These are phyloP conservation scores for Perkinsela sp. DNA, from an alignment of 208 protist genomes.

Conservation along the genomic window DNA sequence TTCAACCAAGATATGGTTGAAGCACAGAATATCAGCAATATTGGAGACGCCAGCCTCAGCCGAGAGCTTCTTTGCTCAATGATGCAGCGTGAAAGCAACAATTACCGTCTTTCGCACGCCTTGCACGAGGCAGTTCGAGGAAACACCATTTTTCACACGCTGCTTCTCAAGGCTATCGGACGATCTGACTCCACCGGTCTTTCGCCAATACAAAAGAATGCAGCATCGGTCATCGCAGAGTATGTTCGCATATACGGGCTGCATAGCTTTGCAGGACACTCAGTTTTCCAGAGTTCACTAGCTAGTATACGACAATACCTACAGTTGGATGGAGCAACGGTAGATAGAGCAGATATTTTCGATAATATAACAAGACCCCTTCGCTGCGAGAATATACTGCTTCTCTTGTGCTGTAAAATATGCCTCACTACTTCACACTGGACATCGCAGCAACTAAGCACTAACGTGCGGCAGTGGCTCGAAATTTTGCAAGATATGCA, in stretches of 20 bases:
- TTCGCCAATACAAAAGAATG: neutral
- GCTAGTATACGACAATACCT: too few relatives aligned
- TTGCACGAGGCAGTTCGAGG: neutral
- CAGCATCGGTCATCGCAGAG: neutral
- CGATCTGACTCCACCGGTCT: neutral
- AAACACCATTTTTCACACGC: neutral
- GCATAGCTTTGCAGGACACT: neutral
- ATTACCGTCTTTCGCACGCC: neutral
- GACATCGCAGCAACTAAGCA: too few relatives aligned
- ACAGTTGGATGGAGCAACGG: too few relatives aligned
- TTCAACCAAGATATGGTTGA: neutral
- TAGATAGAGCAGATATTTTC: too few relatives aligned
- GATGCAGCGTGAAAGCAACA: neutral
- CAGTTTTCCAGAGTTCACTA: too few relatives aligned
- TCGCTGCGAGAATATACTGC: too few relatives aligned
- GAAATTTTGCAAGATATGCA: too few relatives aligned
- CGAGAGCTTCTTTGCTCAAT: neutral
- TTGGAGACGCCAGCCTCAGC: neutral
- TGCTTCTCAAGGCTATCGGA: neutral
- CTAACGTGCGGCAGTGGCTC: too few relatives aligned
- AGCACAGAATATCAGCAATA: neutral
- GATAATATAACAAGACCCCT: too few relatives aligned
- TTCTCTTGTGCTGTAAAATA: too few relatives aligned
- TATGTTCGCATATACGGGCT: neutral
- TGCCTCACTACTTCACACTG: too few relatives aligned